A percentile compares a stretch with the other conserved stretches of the same genome.
phyloP scores from a whole-genome alignment of 179 eudicot species.

The Silene vulgaris region DNA sequence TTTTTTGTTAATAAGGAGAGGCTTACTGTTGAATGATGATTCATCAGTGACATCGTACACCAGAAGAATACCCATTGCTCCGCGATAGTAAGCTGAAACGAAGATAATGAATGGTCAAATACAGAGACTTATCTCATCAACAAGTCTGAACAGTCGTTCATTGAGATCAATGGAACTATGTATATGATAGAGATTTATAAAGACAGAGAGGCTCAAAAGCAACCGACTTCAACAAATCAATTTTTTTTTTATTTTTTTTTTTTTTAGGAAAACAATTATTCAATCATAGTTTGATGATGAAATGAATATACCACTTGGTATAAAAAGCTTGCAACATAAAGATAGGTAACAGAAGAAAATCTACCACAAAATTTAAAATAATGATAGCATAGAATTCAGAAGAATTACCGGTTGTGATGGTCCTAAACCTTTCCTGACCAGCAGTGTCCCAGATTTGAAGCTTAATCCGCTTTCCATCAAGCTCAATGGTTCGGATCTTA shows the following conservation, averaged over 20 bases:
- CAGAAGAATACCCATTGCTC: constrained; percentile 53
- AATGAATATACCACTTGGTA: neutral
- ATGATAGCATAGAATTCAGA: neutral
- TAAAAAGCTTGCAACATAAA: neutral
- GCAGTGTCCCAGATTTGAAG: constrained; percentile 56
- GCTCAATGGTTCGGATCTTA: constrained; percentile 49
- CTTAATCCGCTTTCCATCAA: constrained; percentile 47
- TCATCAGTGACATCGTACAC: constrained; percentile 52
- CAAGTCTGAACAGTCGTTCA: neutral
- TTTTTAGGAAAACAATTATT: neutral
- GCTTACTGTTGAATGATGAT: constrained; percentile 47
- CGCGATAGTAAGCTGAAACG: constrained; percentile 46
- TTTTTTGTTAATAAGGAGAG: constrained; percentile 4
- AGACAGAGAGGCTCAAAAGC: neutral
- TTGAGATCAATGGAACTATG: neutral
- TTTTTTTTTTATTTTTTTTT: neutral
- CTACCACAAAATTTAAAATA: neutral
- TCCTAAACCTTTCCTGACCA: constrained; percentile 47
- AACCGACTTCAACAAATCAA: neutral
- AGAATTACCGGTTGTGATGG: constrained; percentile 43
- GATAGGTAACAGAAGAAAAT: neutral
- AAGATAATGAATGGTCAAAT: constrained; percentile 14
- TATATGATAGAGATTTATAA: too few species aligned
- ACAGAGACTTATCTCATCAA: neutral
- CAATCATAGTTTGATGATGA: neutral